Percentiles rank a stretch among this genome's conserved stretches.
phyloP scores from a whole-genome alignment of 169 alveolate species.

The Plasmodium chabaudi region DNA sequence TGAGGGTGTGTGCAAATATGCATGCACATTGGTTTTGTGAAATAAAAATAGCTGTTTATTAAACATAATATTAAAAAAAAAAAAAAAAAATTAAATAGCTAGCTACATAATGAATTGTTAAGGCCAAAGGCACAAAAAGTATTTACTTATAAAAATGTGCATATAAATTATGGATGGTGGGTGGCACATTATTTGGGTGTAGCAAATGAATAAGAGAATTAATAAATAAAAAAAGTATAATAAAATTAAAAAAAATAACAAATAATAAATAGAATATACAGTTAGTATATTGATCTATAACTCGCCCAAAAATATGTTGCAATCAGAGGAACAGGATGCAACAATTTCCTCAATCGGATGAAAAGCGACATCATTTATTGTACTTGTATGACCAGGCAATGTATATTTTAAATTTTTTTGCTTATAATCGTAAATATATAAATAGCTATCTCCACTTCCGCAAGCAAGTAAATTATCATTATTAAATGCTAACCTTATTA shows the following conservation, averaged over 20 bases:
- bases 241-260: too few species aligned
- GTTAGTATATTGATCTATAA: constrained; percentile 3
- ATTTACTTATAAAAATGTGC: too few species aligned
- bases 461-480: constrained; percentile 79
- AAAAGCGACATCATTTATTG: constrained; percentile 88
- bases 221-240: too few species aligned
- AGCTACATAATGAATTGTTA: too few species aligned
- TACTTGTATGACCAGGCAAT: constrained; percentile 88
- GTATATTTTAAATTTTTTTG: constrained; percentile 81
- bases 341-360: constrained; percentile 88
- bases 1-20: neutral
- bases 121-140: too few species aligned
- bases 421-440: constrained; percentile 82
- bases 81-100: too few species aligned
- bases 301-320: constrained; percentile 86
- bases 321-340: constrained; percentile 88
- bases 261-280: too few species aligned
- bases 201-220: too few species aligned
- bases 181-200: too few species aligned
- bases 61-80: too few species aligned
- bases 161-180: too few species aligned
- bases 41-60: neutral
- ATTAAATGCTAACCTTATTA: constrained; percentile 85
- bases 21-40: neutral
- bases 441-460: constrained; percentile 87